These are phyloP conservation scores for Drechslera avenae DNA, from an alignment of 2,329 filamentous ascomycete species.

Conservation along the genomic window DNA sequence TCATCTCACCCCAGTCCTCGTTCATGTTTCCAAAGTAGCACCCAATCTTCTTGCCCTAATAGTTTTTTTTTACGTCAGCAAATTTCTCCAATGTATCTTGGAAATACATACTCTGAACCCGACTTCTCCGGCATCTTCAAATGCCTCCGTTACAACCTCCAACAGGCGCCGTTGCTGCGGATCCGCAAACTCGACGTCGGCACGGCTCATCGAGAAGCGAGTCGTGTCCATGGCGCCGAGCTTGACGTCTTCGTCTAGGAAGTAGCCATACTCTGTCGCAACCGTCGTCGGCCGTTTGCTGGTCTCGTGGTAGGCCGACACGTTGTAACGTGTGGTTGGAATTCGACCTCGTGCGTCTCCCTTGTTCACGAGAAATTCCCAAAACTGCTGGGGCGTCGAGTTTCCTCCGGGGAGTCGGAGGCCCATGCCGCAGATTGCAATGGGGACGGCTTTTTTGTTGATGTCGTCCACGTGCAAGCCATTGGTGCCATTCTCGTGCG, in stretches of 20 bases:
- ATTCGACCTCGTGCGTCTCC: constrained; percentile 1
- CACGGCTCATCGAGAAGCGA: background rate
- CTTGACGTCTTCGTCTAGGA: constrained; percentile 16
- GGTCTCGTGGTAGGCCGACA: constrained; percentile 14
- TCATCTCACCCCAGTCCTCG: constrained; percentile 27
- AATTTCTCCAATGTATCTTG: too few relatives aligned
- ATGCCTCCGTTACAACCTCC: constrained; percentile 29
- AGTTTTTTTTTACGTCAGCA: too few relatives aligned
- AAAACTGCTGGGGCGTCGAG: constrained; percentile 31
- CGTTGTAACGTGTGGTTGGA: constrained; percentile 12
- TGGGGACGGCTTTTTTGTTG: constrained; percentile 9
- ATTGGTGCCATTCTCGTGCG: too few relatives aligned
- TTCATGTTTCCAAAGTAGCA: constrained; percentile 39
- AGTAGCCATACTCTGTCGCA: constrained; percentile 22
- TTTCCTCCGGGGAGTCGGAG: constrained; percentile 27
- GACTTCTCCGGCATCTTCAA: constrained; percentile 36
- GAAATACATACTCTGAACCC: too few relatives aligned
- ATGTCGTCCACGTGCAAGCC: too few relatives aligned
- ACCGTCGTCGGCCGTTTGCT: constrained; percentile 23
- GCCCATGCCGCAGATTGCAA: constrained; percentile 35
- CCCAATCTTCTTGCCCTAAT: constrained; percentile 35
- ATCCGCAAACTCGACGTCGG: constrained; percentile 17
- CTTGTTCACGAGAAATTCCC: constrained; percentile 32
- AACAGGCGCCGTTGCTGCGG: constrained; percentile 31
- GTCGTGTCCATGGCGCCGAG: background rate